A percentile compares a stretch with the other conserved stretches of the same genome.
phyloP scores from a whole-genome alignment of 305 asterid species.

The Withania somnifera region DNA sequence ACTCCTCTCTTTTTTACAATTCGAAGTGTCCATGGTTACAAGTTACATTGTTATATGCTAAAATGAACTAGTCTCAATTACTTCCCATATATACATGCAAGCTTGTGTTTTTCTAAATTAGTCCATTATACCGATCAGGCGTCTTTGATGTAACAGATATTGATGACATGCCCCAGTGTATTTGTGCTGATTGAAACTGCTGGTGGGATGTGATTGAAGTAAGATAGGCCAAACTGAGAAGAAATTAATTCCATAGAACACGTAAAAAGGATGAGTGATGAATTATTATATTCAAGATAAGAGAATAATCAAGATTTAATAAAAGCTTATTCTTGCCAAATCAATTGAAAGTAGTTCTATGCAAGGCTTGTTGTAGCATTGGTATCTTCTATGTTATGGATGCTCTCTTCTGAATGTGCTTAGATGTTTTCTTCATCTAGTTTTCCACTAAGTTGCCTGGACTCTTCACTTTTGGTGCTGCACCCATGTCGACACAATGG shows the following conservation, averaged over 20 bases:
- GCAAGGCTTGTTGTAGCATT: background rate
- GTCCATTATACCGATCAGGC: background rate
- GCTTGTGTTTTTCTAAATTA: background rate
- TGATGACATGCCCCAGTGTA: background rate
- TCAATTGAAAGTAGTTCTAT: background rate
- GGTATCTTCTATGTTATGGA: background rate
- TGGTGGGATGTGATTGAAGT: background rate
- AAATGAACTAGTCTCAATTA: background rate
- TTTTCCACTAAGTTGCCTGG: background rate
- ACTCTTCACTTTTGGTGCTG: no score
- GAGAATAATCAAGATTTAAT: background rate
- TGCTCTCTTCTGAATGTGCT: background rate
- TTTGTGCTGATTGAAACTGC: background rate
- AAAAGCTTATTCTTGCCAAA: background rate
- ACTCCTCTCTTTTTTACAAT: background rate
- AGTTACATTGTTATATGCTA: background rate
- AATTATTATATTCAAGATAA: background rate
- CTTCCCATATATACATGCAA: background rate
- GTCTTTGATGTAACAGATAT: background rate
- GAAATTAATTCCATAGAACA: background rate
- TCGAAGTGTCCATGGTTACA: background rate
- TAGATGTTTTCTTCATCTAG: background rate
- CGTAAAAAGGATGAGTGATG: background rate
- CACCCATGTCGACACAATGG: no score
- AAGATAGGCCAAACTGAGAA: background rate